Evolutionary conservation across 2,329 filamentous ascomycete genomes (phyloP).

Genomic region (Penicillium vulpinum): DNA sequence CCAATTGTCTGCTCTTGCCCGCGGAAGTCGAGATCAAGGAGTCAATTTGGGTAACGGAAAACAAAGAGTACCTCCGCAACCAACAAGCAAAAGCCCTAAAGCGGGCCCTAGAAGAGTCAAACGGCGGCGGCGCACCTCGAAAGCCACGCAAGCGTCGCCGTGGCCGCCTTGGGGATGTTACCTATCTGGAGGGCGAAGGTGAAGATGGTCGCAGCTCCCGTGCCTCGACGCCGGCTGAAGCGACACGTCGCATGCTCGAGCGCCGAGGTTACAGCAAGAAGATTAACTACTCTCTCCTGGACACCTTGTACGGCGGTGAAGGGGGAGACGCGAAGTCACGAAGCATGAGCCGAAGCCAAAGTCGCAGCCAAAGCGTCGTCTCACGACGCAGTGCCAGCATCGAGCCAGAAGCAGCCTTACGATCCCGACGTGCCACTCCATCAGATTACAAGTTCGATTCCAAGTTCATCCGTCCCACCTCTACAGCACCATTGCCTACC

Average conservation of each 20-base stretch:
- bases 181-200: slow-evolving; percentile 48
- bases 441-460: slow-evolving; percentile 20
- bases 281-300: slow-evolving; percentile 63
- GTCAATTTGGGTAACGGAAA: slow-evolving; percentile 89
- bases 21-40: slow-evolving; percentile 82
- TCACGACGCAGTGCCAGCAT: slow-evolving; percentile 33
- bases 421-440: slow-evolving; percentile 18
- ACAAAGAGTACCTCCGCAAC: slow-evolving; percentile 86
- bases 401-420: slow-evolving; percentile 22
- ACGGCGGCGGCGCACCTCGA: slow-evolving; percentile 37
- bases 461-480: slow-evolving; percentile 16
- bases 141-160: slow-evolving; percentile 54
- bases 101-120: slow-evolving; percentile 62
- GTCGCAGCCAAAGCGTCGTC: slow-evolving; percentile 36
- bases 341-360: slow-evolving; percentile 32
- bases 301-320: slow-evolving; percentile 43
- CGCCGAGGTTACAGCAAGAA: slow-evolving; percentile 69
- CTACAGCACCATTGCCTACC: neutral
- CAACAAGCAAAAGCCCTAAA: slow-evolving; percentile 82
- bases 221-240: slow-evolving; percentile 68
- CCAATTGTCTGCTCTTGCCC: slow-evolving; percentile 71
- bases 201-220: slow-evolving; percentile 64
- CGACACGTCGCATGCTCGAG: slow-evolving; percentile 67
- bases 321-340: slow-evolving; percentile 31
- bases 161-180: slow-evolving; percentile 49